A percentile compares a stretch with the other conserved stretches of the same genome.
phyloP scores from a whole-genome alignment of 2,329 filamentous ascomycete species.

The Aspergillus ochraceus region DNA sequence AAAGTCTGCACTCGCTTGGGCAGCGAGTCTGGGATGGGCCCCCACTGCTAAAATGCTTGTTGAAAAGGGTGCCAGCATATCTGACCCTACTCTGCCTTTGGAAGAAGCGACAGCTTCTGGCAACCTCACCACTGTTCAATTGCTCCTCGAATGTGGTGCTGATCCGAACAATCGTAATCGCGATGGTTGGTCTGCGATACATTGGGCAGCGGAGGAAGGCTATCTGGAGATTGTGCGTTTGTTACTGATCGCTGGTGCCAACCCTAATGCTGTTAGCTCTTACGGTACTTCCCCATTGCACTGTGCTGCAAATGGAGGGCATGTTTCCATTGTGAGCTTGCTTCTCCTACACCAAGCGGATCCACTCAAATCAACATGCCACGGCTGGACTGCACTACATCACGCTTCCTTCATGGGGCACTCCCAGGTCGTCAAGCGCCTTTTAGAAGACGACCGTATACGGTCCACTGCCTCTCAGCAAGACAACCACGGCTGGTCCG shows the following conservation, averaged over 20 bases:
- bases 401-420: conserved; percentile 25
- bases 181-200: conserved; percentile 20
- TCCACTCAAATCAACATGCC: conserved; percentile 13
- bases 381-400: conserved; percentile 15
- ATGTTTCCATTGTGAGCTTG: conserved; percentile 11
- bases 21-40: conserved; percentile 17
- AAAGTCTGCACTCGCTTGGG: conserved; percentile 24
- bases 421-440: conserved; percentile 19
- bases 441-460: conserved; percentile 21
- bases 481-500: conserved; percentile 28
- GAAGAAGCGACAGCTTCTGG: conserved; percentile 21
- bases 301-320: conserved; percentile 18
- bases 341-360: conserved; percentile 11
- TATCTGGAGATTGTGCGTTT: conserved; percentile 21
- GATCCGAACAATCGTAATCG: conserved; percentile 21
- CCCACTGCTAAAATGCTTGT: conserved; percentile 16
- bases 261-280: conserved; percentile 17
- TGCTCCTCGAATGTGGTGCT: conserved; percentile 15
- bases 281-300: conserved; percentile 22
- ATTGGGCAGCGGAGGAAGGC: conserved; percentile 23
- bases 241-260: conserved; percentile 20
- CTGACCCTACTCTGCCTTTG: conserved; percentile 11
- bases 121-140: conserved; percentile 15
- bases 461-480: conserved; percentile 17
- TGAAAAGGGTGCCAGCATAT: conserved; percentile 9